Conservation (phyloP, 2,329 filamentous ascomycete species). For the Colletotrichum navitas region DNA sequence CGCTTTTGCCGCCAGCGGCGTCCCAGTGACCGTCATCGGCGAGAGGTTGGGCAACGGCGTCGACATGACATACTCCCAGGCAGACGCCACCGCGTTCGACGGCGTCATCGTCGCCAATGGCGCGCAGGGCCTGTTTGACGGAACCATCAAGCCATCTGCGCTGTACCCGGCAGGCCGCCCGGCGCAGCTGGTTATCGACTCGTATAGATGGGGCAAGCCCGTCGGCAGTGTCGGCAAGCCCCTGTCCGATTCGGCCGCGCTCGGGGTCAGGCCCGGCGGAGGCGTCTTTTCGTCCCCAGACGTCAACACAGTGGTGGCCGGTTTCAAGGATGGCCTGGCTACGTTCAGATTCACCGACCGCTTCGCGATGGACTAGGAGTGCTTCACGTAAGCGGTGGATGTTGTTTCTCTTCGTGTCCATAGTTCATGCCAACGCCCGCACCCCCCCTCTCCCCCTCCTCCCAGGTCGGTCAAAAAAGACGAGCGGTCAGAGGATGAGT, state of each 20-base stretch:
- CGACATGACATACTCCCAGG: constrained; percentile 73
- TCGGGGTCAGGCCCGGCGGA: constrained; percentile 56
- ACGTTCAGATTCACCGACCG: constrained; percentile 76
- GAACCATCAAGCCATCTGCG: constrained; percentile 56
- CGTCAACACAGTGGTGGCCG: constrained; percentile 55
- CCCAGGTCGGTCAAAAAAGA: background rate
- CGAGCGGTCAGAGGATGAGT: background rate
- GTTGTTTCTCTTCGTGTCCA: constrained; percentile 22
- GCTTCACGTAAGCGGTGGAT: background rate
- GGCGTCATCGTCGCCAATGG: constrained; percentile 71
- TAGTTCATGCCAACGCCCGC: constrained; percentile 15
- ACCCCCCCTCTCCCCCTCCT: background rate
- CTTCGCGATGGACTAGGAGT: constrained; percentile 66
- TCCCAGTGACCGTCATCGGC: constrained; percentile 71
- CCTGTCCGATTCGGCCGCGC: constrained; percentile 20
- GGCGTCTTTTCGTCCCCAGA: constrained; percentile 57
- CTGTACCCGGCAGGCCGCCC: constrained; percentile 75
- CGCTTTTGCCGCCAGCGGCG: constrained; percentile 62
- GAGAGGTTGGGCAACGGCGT: constrained; percentile 68
- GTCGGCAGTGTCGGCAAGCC: constrained; percentile 69
- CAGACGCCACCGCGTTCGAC: constrained; percentile 74
- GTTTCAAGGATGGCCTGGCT: constrained; percentile 69
- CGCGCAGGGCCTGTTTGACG: constrained; percentile 64
- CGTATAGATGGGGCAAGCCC: constrained; percentile 78
- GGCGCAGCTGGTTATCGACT: constrained; percentile 71